A percentile compares a stretch with the other conserved stretches of the same genome.
Evolutionary conservation across 1,139 yeast species (phyloP).

Genomic region (Yamadazyma membranifaciens): DNA sequence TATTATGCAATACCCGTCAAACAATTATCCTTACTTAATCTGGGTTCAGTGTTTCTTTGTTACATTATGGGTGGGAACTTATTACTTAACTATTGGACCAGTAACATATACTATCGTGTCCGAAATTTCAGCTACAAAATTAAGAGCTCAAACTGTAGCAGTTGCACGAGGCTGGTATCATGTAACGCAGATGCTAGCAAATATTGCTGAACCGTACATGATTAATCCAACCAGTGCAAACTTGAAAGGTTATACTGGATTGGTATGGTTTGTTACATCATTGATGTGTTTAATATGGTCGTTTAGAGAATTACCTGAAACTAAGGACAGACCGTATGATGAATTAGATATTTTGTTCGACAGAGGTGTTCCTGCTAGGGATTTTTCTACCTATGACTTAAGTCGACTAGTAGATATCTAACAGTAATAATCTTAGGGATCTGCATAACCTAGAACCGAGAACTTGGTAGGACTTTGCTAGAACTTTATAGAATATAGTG

Average conservation of each 20-base stretch:
- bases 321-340: conserved; percentile 21
- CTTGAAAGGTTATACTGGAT: conserved; percentile 22
- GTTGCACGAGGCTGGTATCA: conserved; percentile 20
- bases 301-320: conserved; percentile 21
- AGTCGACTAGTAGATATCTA: neutral
- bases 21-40: conserved; percentile 10
- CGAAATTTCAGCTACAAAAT: conserved; percentile 21
- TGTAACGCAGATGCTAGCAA: conserved; percentile 15
- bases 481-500: no score
- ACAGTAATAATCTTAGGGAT: neutral
- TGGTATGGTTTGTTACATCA: conserved; percentile 37
- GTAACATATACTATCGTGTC: conserved; percentile 20
- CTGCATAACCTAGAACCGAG: no score
- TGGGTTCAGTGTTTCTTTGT: conserved; percentile 22
- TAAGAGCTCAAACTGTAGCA: conserved; percentile 22
- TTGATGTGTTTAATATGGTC: conserved; percentile 18
- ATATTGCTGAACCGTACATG: conserved; percentile 19
- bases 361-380: conserved; percentile 15
- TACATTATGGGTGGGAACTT: conserved; percentile 20
- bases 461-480: no score
- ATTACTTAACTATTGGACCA: conserved; percentile 21
- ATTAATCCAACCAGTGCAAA: conserved; percentile 20
- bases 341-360: conserved; percentile 21
- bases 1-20: conserved; percentile 27
- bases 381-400: conserved; percentile 6